A percentile compares a stretch with the other conserved stretches of the same genome.
phyloP scores from a whole-genome alignment of 495 filamentous ascomycete genomes.

The Clohesyomyces aquaticus region DNA sequence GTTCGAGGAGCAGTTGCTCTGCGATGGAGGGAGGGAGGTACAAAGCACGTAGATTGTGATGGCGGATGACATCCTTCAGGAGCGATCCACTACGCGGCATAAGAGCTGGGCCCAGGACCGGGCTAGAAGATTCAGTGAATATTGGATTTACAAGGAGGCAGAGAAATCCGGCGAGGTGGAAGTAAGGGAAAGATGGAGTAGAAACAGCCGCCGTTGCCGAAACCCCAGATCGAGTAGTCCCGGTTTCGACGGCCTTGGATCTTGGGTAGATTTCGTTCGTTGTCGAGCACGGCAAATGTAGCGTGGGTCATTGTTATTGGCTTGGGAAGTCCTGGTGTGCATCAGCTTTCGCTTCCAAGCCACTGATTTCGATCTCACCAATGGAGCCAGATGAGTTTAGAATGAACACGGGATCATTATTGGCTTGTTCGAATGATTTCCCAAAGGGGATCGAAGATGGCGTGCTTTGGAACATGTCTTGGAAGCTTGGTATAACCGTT shows the following conservation, averaged over 20 bases:
- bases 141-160: slow-evolving; percentile 26
- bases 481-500: slow-evolving; percentile 8
- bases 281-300: slow-evolving; percentile 28
- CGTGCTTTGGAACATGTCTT: slow-evolving; percentile 15
- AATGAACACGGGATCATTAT: slow-evolving; percentile 26
- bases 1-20: slow-evolving; percentile 20
- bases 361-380: neutral
- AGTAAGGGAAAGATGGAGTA: slow-evolving; percentile 31
- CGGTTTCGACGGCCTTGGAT: slow-evolving; percentile 9
- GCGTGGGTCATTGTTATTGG: slow-evolving; percentile 32
- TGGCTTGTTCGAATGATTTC: slow-evolving; percentile 11
- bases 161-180: slow-evolving; percentile 29
- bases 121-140: slow-evolving; percentile 26
- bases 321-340: slow-evolving; percentile 18
- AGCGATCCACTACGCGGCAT: slow-evolving; percentile 26
- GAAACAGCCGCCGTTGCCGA: slow-evolving; percentile 22
- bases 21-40: slow-evolving; percentile 24
- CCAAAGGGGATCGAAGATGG: slow-evolving; percentile 3
- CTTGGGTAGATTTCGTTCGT: slow-evolving; percentile 20
- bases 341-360: neutral
- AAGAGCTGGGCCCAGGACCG: slow-evolving; percentile 27
- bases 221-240: slow-evolving; percentile 34
- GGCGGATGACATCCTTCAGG: slow-evolving; percentile 14
- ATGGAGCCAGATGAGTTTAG: slow-evolving; percentile 35
- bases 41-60: slow-evolving; percentile 16